Evolutionary conservation across 805 yeast species (phyloP), one percentile per base, ranked within the genome.

Genomic region (Kodamaea jinghongensis): DNA sequence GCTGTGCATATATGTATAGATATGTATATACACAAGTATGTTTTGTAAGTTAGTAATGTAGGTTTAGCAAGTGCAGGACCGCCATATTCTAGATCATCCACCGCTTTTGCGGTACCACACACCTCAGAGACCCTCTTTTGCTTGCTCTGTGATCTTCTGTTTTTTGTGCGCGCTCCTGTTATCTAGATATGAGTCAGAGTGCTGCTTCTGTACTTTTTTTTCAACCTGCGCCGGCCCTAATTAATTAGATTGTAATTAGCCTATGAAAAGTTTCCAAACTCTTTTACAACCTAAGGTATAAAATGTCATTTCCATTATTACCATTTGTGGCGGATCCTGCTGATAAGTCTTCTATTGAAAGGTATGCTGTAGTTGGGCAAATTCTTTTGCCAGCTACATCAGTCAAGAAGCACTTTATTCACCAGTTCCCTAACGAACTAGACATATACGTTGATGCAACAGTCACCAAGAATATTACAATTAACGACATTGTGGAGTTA

Each of bases 401-500:
- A 4, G 45, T 64, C 32, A 38, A 38, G 26, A 69, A 69, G 46
- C 63, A 61, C 43, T 64, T 55, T 27, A 49, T 63, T 26, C 48
- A 51, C 36, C 52, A 49, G 13, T 65, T 56, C 44, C 71, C 73
- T 4, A 20, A 41, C 23, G 50, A 52, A 22, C 47, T 63, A 26
- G 55, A 55, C 25, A 52, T 69, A 13, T 46, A 49, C 26, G 60
- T 68, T 15, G 71, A 65, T 45, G 62, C 63, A 16, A 36, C 41
- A 14, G 30, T 39, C 4, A 58, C 66, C 26, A 20, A 20, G 23
- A 8, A 20, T 5, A 20, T 8, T 8, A 58, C 64, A 17, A 66
- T 69, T 29, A 83, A 81, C 23, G 41, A 47, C 10, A 37, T 54
- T 14, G 41, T 55, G 28, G 73, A 66, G 6, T 54, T 83, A 28